A percentile compares a stretch with the other conserved stretches of the same genome.
phyloP scores from a whole-genome alignment of 2,329 filamentous ascomycete species.

The Neocucurbitaria cava region DNA sequence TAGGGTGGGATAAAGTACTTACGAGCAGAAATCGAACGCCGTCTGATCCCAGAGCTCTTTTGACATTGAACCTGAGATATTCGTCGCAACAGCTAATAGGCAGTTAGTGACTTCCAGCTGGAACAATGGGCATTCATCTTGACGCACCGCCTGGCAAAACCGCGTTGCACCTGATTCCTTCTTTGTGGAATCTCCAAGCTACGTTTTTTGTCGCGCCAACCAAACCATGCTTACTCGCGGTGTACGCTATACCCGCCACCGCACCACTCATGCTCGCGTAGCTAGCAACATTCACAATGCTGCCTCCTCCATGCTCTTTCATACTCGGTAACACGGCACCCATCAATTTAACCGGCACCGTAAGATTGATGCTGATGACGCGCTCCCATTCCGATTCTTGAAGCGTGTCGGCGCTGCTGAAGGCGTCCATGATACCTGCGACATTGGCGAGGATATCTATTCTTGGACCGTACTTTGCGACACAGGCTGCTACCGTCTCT shows the following conservation, averaged over 20 bases:
- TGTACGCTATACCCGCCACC: conserved; percentile 54
- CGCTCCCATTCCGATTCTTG: conserved; percentile 51
- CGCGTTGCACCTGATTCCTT: conserved; percentile 57
- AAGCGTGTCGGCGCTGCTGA: conserved; percentile 47
- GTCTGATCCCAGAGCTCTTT: conserved; percentile 15
- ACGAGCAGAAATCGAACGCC: conserved; percentile 15
- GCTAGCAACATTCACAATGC: conserved; percentile 52
- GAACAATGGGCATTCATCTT: neutral
- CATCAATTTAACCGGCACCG: conserved; percentile 55
- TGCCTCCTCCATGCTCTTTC: conserved; percentile 48
- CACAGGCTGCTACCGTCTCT: conserved; percentile 22
- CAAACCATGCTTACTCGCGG: conserved; percentile 54
- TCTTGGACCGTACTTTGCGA: conserved; percentile 19
- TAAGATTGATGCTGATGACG: conserved; percentile 53
- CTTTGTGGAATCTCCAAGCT: conserved; percentile 55
- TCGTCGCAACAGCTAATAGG: conserved; percentile 16
- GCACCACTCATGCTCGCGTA: conserved; percentile 47
- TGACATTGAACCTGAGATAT: conserved; percentile 22
- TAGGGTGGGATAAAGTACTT: neutral
- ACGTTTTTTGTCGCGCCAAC: conserved; percentile 58
- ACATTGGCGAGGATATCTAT: conserved; percentile 55
- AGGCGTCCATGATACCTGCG: conserved; percentile 54
- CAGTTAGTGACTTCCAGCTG: neutral
- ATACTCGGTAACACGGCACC: conserved; percentile 53
- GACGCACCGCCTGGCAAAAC: conserved; percentile 50